Evolutionary conservation across 768 basidiomycete species (phyloP).

Genomic region (Leucocoprinus leucothites): DNA sequence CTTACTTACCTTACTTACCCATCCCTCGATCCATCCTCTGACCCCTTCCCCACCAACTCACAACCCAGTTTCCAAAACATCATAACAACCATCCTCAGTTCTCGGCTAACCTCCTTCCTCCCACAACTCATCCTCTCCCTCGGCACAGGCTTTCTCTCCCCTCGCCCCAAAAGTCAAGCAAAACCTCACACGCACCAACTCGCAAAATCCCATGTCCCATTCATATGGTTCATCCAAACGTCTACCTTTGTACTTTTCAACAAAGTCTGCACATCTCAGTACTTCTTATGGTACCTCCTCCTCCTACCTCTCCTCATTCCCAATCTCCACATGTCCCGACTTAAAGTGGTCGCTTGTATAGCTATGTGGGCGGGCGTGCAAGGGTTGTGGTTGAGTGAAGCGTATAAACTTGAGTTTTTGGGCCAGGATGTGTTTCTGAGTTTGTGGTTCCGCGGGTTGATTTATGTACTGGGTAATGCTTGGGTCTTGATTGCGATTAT

Average conservation of each 20-base stretch:
- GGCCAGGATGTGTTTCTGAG: constrained; percentile 69
- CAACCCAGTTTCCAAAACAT: neutral
- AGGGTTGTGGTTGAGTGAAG: constrained; percentile 87
- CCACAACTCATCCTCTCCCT: constrained; percentile 79
- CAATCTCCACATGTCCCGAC: constrained; percentile 48
- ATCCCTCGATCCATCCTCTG: constrained; percentile 17
- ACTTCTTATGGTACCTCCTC: constrained; percentile 96
- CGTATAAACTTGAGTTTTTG: constrained; percentile 87
- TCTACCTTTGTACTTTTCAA: constrained; percentile 92
- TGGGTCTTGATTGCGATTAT: constrained; percentile 77
- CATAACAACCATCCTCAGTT: constrained; percentile 50
- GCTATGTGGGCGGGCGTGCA: constrained; percentile 76
- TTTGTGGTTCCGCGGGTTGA: constrained; percentile 77
- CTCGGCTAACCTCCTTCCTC: constrained; percentile 77
- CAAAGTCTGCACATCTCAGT: constrained; percentile 99
- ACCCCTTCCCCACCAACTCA: constrained; percentile 2
- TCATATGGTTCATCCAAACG: constrained; percentile 93
- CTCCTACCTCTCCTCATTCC: constrained; percentile 84
- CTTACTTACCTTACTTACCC: constrained; percentile 88
- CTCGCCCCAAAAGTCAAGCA: constrained; percentile 36
- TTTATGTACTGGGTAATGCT: constrained; percentile 72
- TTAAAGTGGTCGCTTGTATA: constrained; percentile 36
- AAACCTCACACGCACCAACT: too few relatives aligned
- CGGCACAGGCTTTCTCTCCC: constrained; percentile 72
- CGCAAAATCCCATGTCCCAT: constrained; percentile 50